Evolutionary conservation across 208 protist species (phyloP).

Genomic region (Acanthamoeba healyi): DNA sequence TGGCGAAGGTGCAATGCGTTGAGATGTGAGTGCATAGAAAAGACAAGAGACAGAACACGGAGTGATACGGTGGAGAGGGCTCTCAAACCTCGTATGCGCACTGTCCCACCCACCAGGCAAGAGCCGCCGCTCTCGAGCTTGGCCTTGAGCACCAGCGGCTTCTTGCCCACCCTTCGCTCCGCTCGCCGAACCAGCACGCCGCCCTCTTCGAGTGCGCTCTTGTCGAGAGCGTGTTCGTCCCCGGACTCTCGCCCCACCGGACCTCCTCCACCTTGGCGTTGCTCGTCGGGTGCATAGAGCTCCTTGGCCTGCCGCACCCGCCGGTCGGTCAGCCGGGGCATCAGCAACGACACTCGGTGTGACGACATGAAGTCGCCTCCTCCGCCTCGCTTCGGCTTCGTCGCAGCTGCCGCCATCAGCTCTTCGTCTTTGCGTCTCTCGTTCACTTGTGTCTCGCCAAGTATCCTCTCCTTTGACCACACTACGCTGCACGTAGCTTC

Average conservation of each 20-base stretch:
- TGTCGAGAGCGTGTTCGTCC: background rate
- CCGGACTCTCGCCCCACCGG: background rate
- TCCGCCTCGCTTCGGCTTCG: background rate
- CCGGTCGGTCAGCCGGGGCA: background rate
- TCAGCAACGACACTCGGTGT: background rate
- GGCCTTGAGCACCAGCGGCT: constrained; percentile 15
- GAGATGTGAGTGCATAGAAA: background rate
- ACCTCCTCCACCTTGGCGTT: background rate
- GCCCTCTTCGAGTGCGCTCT: background rate
- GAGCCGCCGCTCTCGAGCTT: background rate
- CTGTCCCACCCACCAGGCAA: background rate
- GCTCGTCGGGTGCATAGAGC: background rate
- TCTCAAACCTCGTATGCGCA: background rate
- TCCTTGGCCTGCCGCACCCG: background rate
- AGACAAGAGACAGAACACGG: background rate
- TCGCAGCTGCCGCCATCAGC: background rate
- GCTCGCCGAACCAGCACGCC: background rate
- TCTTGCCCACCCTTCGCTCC: constrained; percentile 13
- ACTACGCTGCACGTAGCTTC: too few species aligned
- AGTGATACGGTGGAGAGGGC: background rate
- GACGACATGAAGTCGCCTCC: background rate
- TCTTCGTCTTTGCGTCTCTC: background rate
- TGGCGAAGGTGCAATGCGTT: background rate
- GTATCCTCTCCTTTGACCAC: too few species aligned
- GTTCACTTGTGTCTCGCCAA: background rate